These are phyloP conservation scores for Puya raimondii DNA, from an alignment of 176 grass and related monocot genomes.

Conservation along the genomic window DNA sequence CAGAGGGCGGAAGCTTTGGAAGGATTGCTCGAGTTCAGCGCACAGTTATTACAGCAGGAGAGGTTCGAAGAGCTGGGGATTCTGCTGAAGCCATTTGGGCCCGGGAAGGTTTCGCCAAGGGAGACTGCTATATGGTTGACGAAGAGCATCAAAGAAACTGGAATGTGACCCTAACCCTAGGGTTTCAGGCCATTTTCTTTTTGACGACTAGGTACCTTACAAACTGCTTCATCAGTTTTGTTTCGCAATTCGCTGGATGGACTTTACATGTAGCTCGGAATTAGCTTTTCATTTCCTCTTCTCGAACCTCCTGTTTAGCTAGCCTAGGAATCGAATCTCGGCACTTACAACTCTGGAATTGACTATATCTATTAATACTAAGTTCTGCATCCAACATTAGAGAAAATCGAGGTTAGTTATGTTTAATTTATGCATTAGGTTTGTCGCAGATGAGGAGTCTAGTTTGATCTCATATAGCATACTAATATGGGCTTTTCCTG, in stretches of 20 bases:
- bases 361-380: too few relatives aligned
- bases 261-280: neutral
- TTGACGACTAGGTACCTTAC: neutral
- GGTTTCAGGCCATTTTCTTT: neutral
- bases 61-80: slow-evolving; percentile 76
- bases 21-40: slow-evolving; percentile 94
- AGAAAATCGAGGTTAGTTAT: too few relatives aligned
- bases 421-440: too few relatives aligned
- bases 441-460: too few relatives aligned
- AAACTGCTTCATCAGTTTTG: neutral
- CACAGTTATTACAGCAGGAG: slow-evolving; percentile 73
- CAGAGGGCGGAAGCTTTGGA: slow-evolving; percentile 85
- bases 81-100: slow-evolving; percentile 78
- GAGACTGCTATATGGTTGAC: slow-evolving; percentile 93
- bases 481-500: too few relatives aligned
- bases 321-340: too few relatives aligned
- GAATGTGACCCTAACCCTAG: slow-evolving; percentile 17
- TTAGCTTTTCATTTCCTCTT: neutral
- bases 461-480: too few relatives aligned
- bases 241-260: neutral
- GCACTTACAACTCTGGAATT: too few relatives aligned
- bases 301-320: neutral
- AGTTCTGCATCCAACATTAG: too few relatives aligned
- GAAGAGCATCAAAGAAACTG: slow-evolving; percentile 76
- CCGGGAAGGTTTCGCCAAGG: slow-evolving; percentile 73